These are phyloP conservation scores for Glycine latifolia DNA, from an alignment of 306 rosid species.

Conservation along the genomic window DNA sequence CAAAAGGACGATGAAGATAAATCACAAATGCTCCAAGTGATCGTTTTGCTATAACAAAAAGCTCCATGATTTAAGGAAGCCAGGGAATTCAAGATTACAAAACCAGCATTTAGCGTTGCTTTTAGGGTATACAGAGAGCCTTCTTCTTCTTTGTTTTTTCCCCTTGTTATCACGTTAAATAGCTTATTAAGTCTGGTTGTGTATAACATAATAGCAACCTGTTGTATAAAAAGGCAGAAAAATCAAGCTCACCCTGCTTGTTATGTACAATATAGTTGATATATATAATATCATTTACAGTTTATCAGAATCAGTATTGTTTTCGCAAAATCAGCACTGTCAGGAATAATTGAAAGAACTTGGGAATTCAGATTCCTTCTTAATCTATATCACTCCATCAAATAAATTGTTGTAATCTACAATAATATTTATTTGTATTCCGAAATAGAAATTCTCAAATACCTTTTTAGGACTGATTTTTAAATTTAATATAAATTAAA, in stretches of 20 bases:
- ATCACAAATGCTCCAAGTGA: neutral
- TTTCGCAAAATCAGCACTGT: neutral
- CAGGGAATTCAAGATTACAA: slow-evolving; percentile 2
- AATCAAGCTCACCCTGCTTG: neutral
- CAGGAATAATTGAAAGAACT: neutral
- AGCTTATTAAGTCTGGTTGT: neutral
- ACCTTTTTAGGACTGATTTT: no score
- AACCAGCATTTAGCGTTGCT: no score
- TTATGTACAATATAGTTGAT: neutral
- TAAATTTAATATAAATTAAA: no score
- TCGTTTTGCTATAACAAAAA: slow-evolving; percentile 3
- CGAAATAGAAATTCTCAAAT: no score
- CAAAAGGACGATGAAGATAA: slow-evolving; percentile 46
- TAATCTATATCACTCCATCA: no score
- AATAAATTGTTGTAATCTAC: neutral
- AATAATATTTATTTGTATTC: no score
- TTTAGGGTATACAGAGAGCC: no score
- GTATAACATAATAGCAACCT: slow-evolving; percentile 20
- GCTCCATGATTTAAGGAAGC: slow-evolving; percentile 22
- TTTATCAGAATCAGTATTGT: neutral
- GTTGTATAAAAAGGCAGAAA: neutral
- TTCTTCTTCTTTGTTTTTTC: neutral
- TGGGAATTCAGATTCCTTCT: neutral
- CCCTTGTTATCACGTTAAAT: neutral
- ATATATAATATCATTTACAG: slow-evolving; percentile 1